These are phyloP conservation scores for Schizosaccharomyces octosporus DNA, from an alignment of 805 yeast species.

Conservation along the genomic window DNA sequence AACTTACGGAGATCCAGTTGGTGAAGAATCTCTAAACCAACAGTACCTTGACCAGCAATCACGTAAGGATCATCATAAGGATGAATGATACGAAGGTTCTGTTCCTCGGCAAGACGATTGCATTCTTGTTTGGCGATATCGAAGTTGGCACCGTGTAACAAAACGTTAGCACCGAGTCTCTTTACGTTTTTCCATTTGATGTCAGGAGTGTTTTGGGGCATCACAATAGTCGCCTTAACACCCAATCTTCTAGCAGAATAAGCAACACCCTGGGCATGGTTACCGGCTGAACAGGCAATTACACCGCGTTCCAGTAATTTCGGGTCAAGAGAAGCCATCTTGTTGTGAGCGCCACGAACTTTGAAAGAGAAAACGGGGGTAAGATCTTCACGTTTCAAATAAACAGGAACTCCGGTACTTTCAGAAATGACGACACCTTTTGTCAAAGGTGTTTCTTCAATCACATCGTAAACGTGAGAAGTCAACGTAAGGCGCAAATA, in stretches of 20 bases:
- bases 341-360: slow-evolving; percentile 90
- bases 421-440: slow-evolving; percentile 52
- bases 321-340: slow-evolving; percentile 58
- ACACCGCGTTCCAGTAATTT: slow-evolving; percentile 57
- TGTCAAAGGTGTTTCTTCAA: slow-evolving; percentile 69
- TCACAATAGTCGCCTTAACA: slow-evolving; percentile 86
- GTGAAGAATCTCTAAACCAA: slow-evolving; percentile 75
- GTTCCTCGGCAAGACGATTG: slow-evolving; percentile 35
- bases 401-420: slow-evolving; percentile 48
- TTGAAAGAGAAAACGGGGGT: slow-evolving; percentile 90
- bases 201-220: slow-evolving; percentile 93
- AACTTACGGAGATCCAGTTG: slow-evolving; percentile 52
- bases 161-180: slow-evolving; percentile 82
- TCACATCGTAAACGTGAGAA: slow-evolving; percentile 82
- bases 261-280: slow-evolving; percentile 98
- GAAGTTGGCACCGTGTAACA: slow-evolving; percentile 76
- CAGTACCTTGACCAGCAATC: slow-evolving; percentile 96
- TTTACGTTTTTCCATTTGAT: slow-evolving; percentile 82
- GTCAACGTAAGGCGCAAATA: slow-evolving; percentile 75
- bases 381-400: slow-evolving; percentile 73
- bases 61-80: slow-evolving; percentile 96
- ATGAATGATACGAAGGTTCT: slow-evolving; percentile 74
- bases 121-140: slow-evolving; percentile 91
- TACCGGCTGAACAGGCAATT: slow-evolving; percentile 95
- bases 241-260: slow-evolving; percentile 62